Conservation (phyloP, 1,139 yeast species). For the Saccharomyces hybrid region DNA sequence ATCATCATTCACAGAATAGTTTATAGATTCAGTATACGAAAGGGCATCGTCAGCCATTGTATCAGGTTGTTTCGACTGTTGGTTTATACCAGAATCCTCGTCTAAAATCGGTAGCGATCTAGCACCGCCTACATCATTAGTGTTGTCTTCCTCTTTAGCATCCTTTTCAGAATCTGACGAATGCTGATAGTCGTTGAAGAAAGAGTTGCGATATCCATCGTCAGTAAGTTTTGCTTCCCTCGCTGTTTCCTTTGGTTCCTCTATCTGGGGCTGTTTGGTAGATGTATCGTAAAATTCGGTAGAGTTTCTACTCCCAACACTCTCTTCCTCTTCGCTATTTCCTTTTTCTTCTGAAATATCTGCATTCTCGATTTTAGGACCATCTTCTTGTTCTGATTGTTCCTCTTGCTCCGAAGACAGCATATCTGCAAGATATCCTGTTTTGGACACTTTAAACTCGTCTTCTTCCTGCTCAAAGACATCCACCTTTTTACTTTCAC, state of each 20-base stretch:
- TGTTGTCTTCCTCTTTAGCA: not conserved
- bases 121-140: not conserved
- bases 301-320: not conserved
- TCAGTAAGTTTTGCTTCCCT: not conserved
- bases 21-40: constrained; percentile 15
- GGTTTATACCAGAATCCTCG: not conserved
- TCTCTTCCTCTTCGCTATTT: constrained; percentile 3
- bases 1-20: constrained; percentile 8
- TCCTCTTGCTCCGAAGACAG: constrained; percentile 6
- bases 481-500: constrained; percentile 5
- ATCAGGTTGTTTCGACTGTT: not conserved
- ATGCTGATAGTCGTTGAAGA: not conserved
- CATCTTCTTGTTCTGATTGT: not conserved
- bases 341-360: not conserved
- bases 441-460: constrained; percentile 3
- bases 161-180: constrained; percentile 2
- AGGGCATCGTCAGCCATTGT: constrained; percentile 15
- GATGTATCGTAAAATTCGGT: not conserved
- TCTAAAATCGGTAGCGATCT: not conserved
- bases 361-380: not conserved
- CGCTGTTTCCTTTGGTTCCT: not conserved
- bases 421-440: constrained; percentile 1
- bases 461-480: constrained; percentile 8
- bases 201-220: not conserved
- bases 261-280: not conserved